Conservation (phyloP, 2,329 filamentous ascomycete genomes). For the Colletotrichum sp. region DNA sequence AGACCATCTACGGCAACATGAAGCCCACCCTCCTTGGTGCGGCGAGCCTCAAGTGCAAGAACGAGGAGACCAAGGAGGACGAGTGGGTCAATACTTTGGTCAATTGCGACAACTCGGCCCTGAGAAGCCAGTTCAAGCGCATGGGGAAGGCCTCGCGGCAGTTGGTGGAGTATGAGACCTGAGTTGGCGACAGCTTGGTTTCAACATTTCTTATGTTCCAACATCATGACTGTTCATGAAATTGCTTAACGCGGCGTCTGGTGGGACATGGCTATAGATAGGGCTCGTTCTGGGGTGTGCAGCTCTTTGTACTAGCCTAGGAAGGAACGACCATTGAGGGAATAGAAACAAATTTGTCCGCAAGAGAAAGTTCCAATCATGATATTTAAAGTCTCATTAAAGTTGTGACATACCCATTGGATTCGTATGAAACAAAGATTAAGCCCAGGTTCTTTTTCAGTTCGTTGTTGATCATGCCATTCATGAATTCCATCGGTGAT, state of each 20-base stretch:
- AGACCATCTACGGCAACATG: conserved; percentile 56
- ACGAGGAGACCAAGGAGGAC: conserved; percentile 26
- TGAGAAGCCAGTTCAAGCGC: conserved; percentile 40
- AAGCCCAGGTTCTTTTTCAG: background rate
- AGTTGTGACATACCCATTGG: background rate
- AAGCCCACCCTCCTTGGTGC: conserved; percentile 40
- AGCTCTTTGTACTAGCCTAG: background rate
- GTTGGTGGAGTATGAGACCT: background rate
- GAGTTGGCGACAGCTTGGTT: background rate
- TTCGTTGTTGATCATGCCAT: background rate
- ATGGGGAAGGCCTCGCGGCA: conserved; percentile 23
- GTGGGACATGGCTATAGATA: background rate
- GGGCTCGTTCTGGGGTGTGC: background rate
- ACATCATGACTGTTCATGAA: background rate
- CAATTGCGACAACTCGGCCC: conserved; percentile 30
- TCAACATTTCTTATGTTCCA: background rate
- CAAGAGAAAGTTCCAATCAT: background rate
- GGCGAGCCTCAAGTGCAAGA: conserved; percentile 26
- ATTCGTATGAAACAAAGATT: background rate
- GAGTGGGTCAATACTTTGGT: conserved; percentile 40
- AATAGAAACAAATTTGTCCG: background rate
- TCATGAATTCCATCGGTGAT: background rate
- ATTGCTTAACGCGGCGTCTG: background rate
- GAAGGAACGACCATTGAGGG: background rate
- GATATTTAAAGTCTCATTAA: background rate